phyloP scores from a whole-genome alignment of 257 asterid species.

The Ehretia macrophylla region DNA sequence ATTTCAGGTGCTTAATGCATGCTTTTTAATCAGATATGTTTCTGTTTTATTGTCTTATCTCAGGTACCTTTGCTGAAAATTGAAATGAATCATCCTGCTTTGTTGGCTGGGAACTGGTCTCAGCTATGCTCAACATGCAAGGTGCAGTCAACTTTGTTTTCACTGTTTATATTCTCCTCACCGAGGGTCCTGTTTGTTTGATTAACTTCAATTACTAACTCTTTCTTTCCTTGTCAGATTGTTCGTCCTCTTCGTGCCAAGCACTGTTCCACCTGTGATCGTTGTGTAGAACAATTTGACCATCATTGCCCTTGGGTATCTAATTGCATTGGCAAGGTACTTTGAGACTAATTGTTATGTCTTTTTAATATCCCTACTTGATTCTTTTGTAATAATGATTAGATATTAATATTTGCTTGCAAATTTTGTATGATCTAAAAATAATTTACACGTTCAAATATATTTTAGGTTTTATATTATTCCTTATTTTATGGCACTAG shows the following conservation, averaged over 20 bases:
- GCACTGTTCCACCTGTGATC: conserved; percentile 98
- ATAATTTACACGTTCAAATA: too few relatives aligned
- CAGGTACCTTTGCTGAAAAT: conserved; percentile 89
- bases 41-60: not conserved
- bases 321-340: conserved; percentile 98
- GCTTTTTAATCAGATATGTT: not conserved
- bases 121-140: conserved; percentile 99
- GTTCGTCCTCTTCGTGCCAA: conserved; percentile 99
- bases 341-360: conserved; percentile 6
- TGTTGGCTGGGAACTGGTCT: conserved; percentile 94
- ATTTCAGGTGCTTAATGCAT: not conserved
- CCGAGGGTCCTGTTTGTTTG: conserved; percentile 4
- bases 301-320: conserved; percentile 99
- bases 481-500: too few relatives aligned
- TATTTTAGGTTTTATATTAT: too few relatives aligned
- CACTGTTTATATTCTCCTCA: not conserved
- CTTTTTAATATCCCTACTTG: too few relatives aligned
- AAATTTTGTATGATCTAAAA: too few relatives aligned
- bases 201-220: conserved; percentile 6
- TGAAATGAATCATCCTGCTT: conserved; percentile 81
- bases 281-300: conserved; percentile 98
- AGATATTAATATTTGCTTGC: too few relatives aligned
- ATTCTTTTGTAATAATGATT: too few relatives aligned
- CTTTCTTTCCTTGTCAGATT: conserved; percentile 51
- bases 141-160: conserved; percentile 36